Base-by-base conservation (phyloP, 2,329 filamentous ascomycete species). In the Cladosporium halotolerans region DNA sequence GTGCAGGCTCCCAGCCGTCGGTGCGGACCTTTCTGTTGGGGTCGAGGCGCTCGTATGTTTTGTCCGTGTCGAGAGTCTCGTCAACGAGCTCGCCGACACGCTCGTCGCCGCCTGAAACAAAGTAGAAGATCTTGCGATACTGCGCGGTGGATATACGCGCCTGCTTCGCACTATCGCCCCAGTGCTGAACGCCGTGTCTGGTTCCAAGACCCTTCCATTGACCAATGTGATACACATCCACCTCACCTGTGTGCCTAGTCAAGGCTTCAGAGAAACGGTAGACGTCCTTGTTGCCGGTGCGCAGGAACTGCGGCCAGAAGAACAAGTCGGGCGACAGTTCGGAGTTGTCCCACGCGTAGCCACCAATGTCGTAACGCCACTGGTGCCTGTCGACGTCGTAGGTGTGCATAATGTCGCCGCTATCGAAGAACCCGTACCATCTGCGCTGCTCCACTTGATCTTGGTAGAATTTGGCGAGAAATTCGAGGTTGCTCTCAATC, bases 311-410 rank as follows among this genome's bases (percentile, higher is more conserved):
- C 3, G 75, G 76, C 82, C 82, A 84, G 59, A 84, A 76, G 68
- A 79, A 84, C 2, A 84, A 65, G 58, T 84, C 81, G 0, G 82
- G 79, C 0, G 81, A 84, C 0, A 85, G 71, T 62, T 85, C 81
- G 0, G 78, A 81, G 61, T 84, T 84, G 45, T 84, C 81, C 82
- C 82, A 84, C 0, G 80, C 81, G 54, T 80, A 84, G 0, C 82
- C 82, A 3, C 82, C 82, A 14, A 84, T 65, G 43, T 85, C 82
- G 53, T 84, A 84, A 1, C 79, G 74, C 82, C 82, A 85, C 1
- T 72, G 72, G 57, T 84, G 81, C 4, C 81, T 71, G 62, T 83
- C 76, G 0, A 63, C 58, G 47, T 85, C 81, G 55, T 84, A 84
- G 0, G 79, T 79, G 59, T 85, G 82, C 72, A 81, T 80, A 39